These are phyloP conservation scores for Ascoidea tarda DNA, from an alignment of 805 yeast species.

Conservation along the genomic window DNA sequence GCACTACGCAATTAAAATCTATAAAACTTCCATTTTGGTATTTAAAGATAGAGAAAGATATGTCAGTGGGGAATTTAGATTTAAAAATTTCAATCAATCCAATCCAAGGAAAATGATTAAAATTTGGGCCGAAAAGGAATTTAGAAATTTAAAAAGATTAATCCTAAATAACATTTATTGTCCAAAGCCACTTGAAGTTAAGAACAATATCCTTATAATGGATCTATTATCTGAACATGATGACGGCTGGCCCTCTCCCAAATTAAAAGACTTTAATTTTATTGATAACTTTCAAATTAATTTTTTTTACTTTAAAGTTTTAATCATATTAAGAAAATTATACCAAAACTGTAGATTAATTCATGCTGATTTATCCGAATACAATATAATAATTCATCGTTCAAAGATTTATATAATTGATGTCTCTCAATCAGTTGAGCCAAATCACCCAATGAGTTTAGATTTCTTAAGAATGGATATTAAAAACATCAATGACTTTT, in stretches of 20 bases:
- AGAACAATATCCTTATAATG: slow-evolving; percentile 89
- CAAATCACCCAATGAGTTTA: slow-evolving; percentile 93
- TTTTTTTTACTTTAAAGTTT: slow-evolving; percentile 60
- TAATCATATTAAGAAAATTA: slow-evolving; percentile 75
- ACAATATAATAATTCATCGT: slow-evolving; percentile 76
- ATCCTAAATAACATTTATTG: slow-evolving; percentile 73
- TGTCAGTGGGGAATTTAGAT: slow-evolving; percentile 91
- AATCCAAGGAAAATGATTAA: slow-evolving; percentile 97
- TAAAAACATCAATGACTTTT: slow-evolving; percentile 86
- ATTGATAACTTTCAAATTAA: slow-evolving; percentile 50
- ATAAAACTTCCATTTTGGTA: slow-evolving; percentile 92
- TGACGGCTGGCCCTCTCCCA: slow-evolving; percentile 81
- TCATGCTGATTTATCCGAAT: slow-evolving; percentile 95
- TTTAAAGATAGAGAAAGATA: slow-evolving; percentile 94
- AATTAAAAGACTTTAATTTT: slow-evolving; percentile 72
- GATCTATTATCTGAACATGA: slow-evolving; percentile 68
- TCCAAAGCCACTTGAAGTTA: slow-evolving; percentile 83
- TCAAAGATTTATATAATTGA: slow-evolving; percentile 76
- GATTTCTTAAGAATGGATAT: slow-evolving; percentile 96
- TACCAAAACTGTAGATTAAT: slow-evolving; percentile 82
- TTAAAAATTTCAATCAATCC: slow-evolving; percentile 69
- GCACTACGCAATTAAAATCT: slow-evolving; percentile 83
- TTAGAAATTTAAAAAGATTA: slow-evolving; percentile 78
- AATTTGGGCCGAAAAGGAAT: slow-evolving; percentile 98
- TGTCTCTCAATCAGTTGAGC: slow-evolving; percentile 95